phyloP scores from a whole-genome alignment of 345 rosid genomes.

The Kandelia obovata region DNA sequence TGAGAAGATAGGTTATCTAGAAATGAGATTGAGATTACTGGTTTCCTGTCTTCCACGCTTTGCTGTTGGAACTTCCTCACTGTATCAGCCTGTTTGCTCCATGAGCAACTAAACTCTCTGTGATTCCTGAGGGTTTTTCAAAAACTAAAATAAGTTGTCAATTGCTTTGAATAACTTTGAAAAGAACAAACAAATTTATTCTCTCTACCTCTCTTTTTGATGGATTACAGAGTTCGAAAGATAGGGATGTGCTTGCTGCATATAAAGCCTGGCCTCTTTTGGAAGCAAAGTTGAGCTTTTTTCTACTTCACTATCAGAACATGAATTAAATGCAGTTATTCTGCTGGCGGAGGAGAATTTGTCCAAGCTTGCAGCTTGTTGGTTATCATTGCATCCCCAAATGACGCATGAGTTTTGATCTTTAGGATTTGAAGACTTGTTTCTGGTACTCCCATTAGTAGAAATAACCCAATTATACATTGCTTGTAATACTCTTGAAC shows the following conservation, averaged over 20 bases:
- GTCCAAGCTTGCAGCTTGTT: constrained; percentile 26
- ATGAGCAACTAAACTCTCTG: constrained; percentile 7
- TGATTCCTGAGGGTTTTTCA: not conserved
- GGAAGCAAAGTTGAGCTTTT: constrained; percentile 19
- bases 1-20: constrained; percentile 19
- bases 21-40: constrained; percentile 30
- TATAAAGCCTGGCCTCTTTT: not conserved
- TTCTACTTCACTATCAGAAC: constrained; percentile 31
- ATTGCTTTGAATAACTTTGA: not conserved
- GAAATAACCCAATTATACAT: constrained; percentile 24
- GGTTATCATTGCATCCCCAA: constrained; percentile 10
- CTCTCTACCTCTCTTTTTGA: constrained; percentile 33
- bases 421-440: constrained; percentile 13
- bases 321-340: constrained; percentile 35
- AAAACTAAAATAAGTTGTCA: not conserved
- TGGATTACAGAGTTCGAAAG: constrained; percentile 5
- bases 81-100: constrained; percentile 36
- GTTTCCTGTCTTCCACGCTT: constrained; percentile 14
- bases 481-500: constrained; percentile 29
- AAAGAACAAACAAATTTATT: not conserved
- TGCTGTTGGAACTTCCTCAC: constrained; percentile 21
- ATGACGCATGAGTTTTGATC: constrained; percentile 12
- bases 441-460: constrained; percentile 13
- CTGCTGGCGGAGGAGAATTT: constrained; percentile 30
- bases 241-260: constrained; percentile 6